Evolutionary conservation across 176 grass and related monocot species (phyloP).

Genomic region (Avena insularis): DNA sequence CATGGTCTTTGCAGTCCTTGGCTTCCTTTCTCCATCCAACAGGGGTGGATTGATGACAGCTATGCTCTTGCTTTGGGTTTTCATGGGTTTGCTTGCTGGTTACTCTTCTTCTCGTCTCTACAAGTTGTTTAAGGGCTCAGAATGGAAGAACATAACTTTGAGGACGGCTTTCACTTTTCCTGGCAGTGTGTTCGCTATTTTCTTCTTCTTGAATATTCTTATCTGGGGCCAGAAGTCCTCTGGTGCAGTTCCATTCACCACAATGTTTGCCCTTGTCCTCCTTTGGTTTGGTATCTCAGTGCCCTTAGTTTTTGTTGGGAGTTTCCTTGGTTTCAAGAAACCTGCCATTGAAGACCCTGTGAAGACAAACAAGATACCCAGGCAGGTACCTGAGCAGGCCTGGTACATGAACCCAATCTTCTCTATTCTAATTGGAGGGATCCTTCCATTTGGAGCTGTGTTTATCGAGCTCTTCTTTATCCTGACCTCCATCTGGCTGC

Average conservation of each 20-base stretch:
- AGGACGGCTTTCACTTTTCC: slow-evolving; percentile 88
- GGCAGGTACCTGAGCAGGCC: slow-evolving; percentile 81
- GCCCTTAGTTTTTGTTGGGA: slow-evolving; percentile 85
- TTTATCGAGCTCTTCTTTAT: slow-evolving; percentile 96
- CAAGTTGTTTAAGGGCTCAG: slow-evolving; percentile 81
- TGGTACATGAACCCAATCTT: slow-evolving; percentile 95
- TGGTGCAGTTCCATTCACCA: slow-evolving; percentile 89
- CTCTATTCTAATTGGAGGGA: slow-evolving; percentile 83
- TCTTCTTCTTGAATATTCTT: slow-evolving; percentile 81
- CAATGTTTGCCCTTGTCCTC: slow-evolving; percentile 96
- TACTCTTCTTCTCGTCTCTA: slow-evolving; percentile 81
- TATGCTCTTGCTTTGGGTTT: slow-evolving; percentile 93
- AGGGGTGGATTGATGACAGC: slow-evolving; percentile 90
- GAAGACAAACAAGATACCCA: slow-evolving; percentile 93
- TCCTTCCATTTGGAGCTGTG: slow-evolving; percentile 90
- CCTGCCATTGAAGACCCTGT: slow-evolving; percentile 81
- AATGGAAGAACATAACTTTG: slow-evolving; percentile 85
- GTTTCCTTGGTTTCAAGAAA: slow-evolving; percentile 87
- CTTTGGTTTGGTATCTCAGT: slow-evolving; percentile 95
- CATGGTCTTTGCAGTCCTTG: slow-evolving; percentile 88
- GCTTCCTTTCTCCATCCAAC: slow-evolving; percentile 96
- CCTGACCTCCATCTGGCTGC: slow-evolving; percentile 88
- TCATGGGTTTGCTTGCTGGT: slow-evolving; percentile 87
- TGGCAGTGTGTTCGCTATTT: slow-evolving; percentile 67
- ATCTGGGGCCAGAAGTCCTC: slow-evolving; percentile 95